A percentile compares a stretch with the other conserved stretches of the same genome.
Evolutionary conservation across 441 rosid species (phyloP).

Genomic region (Croton setiger): DNA sequence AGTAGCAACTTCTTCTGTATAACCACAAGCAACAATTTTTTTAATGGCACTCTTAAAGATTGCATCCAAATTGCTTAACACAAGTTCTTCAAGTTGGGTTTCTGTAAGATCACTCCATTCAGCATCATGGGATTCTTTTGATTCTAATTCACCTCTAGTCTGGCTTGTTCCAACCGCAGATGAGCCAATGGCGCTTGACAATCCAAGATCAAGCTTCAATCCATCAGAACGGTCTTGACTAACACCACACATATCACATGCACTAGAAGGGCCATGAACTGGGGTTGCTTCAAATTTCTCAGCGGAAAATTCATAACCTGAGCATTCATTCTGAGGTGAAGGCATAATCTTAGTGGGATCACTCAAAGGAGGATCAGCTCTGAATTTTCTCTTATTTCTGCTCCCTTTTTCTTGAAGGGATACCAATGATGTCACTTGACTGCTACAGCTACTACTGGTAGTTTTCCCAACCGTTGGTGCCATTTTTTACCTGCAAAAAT

Average conservation of each 20-base stretch:
- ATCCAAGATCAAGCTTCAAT: constrained; percentile 61
- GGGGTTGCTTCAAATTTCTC: constrained; percentile 52
- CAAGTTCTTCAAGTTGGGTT: constrained; percentile 69
- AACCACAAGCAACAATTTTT: constrained; percentile 65
- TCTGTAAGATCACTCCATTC: constrained; percentile 88
- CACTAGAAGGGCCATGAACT: constrained; percentile 39
- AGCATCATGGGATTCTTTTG: constrained; percentile 56
- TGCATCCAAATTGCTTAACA: constrained; percentile 58
- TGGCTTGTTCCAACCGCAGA: constrained; percentile 46
- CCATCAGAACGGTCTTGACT: constrained; percentile 46
- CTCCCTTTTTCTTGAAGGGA: constrained; percentile 77
- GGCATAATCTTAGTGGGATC: constrained; percentile 39
- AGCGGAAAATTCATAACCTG: constrained; percentile 66
- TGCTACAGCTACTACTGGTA: constrained; percentile 34
- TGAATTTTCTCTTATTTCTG: constrained; percentile 83
- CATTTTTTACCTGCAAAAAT: constrained; percentile 47
- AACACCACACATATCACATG: constrained; percentile 48
- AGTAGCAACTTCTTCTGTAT: constrained; percentile 66
- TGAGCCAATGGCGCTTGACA: constrained; percentile 33
- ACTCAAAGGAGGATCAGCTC: constrained; percentile 70
- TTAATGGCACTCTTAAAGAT: constrained; percentile 78
- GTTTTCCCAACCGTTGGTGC: constrained; percentile 60
- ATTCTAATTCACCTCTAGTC: constrained; percentile 38
- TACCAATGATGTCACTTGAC: constrained; percentile 44
- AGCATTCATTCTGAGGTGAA: constrained; percentile 50